Evolutionary conservation across 176 grass and related monocot species (phyloP), one percentile per base, ranked within the genome.

Genomic region (Melocanna baccifera): DNA sequence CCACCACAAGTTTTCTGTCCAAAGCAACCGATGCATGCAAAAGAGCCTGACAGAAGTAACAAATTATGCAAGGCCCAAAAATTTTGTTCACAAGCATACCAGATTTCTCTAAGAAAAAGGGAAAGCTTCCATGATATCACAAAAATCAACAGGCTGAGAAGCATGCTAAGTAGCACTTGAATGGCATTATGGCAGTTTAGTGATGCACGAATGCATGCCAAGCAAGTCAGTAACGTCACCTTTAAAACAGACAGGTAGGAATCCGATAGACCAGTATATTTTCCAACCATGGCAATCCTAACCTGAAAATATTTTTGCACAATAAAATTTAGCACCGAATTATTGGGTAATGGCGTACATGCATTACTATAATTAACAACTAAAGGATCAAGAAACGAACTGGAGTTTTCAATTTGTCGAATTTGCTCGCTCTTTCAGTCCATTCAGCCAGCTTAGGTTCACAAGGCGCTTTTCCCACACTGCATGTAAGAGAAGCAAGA

Each of bases 1-100:
- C 93, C 63, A 99, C 86, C 46, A 92, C 86, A 79, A 99, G 97
- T 79, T 99, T 96, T 59, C 90, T 89, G 34, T 40, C 75, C 70
- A 92, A 88, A 82, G 81, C 86, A 87, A 92, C 90, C 1, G 97
- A 94, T 50, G 93, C 97, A 91, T 99, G 96, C 88, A 91, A 85
- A 78, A 98, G 92, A 78, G 93, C 91, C 91, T 93, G 82, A 20
- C 30, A 91, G 62, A 68, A 55, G 28, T 26, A 58, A 20, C 12
- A 69, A 62, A 76, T 13, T 39, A 61, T 39, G 53, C 81, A 18
- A 82, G 53, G 4, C 12, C 32, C 34, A 55, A 4, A 47, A 26
- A 45, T 84, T 57, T 59, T 9, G n/a, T 7, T 43, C 7, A 29
- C 29, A 76, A 62, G 51, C 41, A 12, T 62, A 25, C 46, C 6